Evolutionary conservation across 169 alveolate genomes (phyloP).

Genomic region (Neospora caninum): DNA sequence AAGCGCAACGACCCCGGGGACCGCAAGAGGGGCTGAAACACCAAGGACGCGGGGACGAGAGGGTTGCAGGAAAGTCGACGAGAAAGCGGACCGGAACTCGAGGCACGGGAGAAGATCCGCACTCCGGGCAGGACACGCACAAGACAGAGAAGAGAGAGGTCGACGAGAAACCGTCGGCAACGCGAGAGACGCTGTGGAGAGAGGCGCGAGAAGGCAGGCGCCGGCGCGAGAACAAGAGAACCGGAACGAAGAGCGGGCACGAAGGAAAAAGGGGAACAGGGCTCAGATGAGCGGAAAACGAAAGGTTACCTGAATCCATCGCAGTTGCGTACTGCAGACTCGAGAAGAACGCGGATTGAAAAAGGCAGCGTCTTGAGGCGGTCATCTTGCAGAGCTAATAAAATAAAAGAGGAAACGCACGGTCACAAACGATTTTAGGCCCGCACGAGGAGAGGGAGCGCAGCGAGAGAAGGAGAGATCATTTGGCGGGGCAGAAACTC

Average conservation of each 20-base stretch:
- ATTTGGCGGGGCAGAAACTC: too few relatives aligned
- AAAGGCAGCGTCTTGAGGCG: constrained; percentile 84
- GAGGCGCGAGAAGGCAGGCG: neutral
- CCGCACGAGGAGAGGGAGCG: neutral
- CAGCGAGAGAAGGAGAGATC: too few relatives aligned
- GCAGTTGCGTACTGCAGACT: constrained; percentile 96
- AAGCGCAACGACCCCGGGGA: neutral
- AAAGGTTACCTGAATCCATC: constrained; percentile 80
- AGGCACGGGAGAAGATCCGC: too few relatives aligned
- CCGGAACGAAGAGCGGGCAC: neutral
- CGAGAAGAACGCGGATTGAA: constrained; percentile 93
- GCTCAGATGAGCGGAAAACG: neutral
- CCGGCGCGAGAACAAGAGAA: neutral
- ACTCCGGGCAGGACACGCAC: neutral
- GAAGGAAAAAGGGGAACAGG: neutral
- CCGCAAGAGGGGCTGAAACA: too few relatives aligned
- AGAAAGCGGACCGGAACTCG: too few relatives aligned
- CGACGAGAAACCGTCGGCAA: neutral
- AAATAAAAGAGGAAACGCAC: neutral
- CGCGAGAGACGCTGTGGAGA: neutral
- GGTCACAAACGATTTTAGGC: neutral
- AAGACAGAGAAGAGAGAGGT: neutral
- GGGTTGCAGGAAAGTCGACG: too few relatives aligned
- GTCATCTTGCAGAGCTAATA: constrained; percentile 49
- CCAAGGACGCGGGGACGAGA: too few relatives aligned